Evolutionary conservation across 2,329 filamentous ascomycete genomes (phyloP).

Genomic region (Beauveria pseudobassiana): DNA sequence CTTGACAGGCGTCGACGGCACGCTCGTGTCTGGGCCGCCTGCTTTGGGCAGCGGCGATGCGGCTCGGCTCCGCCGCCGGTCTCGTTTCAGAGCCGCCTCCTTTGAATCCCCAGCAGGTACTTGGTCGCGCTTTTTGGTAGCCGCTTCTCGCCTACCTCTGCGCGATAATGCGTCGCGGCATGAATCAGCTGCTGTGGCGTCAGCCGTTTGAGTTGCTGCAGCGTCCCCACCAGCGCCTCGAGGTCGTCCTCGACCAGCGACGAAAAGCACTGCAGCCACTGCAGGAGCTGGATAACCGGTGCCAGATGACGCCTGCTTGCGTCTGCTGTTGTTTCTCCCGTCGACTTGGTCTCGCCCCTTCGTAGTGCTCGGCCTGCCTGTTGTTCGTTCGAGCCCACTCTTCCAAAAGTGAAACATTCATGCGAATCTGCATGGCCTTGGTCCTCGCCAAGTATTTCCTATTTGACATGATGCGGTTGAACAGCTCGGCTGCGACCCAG

Average conservation of each 20-base stretch:
- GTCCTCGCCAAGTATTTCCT: slow-evolving; percentile 89
- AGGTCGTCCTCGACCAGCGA: slow-evolving; percentile 79
- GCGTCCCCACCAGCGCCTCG: slow-evolving; percentile 77
- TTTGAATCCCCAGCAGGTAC: slow-evolving; percentile 73
- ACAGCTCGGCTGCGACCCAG: slow-evolving; percentile 92
- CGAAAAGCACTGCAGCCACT: slow-evolving; percentile 98
- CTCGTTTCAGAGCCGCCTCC: slow-evolving; percentile 56
- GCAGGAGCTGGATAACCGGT: slow-evolving; percentile 85
- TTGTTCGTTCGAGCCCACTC: slow-evolving; percentile 96
- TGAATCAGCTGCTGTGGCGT: slow-evolving; percentile 86
- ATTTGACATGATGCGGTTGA: slow-evolving; percentile 97
- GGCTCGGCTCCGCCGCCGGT: slow-evolving; percentile 42
- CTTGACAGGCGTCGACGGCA: slow-evolving; percentile 38
- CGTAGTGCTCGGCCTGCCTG: slow-evolving; percentile 88
- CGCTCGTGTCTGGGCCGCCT: slow-evolving; percentile 22
- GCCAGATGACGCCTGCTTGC: slow-evolving; percentile 76
- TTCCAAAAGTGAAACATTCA: slow-evolving; percentile 93
- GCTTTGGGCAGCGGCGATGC: slow-evolving; percentile 30
- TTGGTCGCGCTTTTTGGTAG: slow-evolving; percentile 83
- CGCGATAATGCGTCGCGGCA: slow-evolving; percentile 83
- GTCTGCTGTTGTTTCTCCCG: slow-evolving; percentile 81
- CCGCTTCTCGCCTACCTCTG: slow-evolving; percentile 91
- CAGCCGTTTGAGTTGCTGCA: slow-evolving; percentile 80
- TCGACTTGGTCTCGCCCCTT: slow-evolving; percentile 82
- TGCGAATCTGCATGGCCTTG: slow-evolving; percentile 98